Percentiles rank a stretch among this genome's conserved stretches.
These are phyloP conservation scores for Xylaria sp. DNA, from an alignment of 2,329 filamentous ascomycete genomes.

Conservation along the genomic window DNA sequence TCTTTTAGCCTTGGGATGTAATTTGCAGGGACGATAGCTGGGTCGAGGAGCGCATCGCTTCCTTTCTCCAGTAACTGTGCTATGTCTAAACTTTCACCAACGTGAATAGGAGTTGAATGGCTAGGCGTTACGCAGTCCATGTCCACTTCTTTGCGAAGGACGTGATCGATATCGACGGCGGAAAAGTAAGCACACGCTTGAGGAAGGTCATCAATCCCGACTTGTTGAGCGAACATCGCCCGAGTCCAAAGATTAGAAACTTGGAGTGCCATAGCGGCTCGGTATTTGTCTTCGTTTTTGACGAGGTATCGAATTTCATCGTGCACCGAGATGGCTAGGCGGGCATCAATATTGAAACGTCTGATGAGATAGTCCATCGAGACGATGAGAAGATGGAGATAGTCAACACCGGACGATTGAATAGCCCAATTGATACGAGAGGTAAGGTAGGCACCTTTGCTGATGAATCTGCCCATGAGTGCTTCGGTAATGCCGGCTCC, in stretches of 20 bases:
- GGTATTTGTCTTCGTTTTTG: constrained; percentile 84
- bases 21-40: constrained; percentile 63
- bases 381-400: constrained; percentile 91
- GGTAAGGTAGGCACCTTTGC: constrained; percentile 91
- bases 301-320: constrained; percentile 97
- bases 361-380: constrained; percentile 93
- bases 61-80: constrained; percentile 79
- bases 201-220: constrained; percentile 93
- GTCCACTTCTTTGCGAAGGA: constrained; percentile 96
- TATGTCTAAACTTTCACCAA: constrained; percentile 90
- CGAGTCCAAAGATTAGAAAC: constrained; percentile 96
- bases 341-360: constrained; percentile 84
- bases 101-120: constrained; percentile 79
- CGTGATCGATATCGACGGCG: constrained; percentile 92
- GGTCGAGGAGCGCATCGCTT: constrained; percentile 73
- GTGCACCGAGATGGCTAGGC: constrained; percentile 92
- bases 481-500: constrained; percentile 97
- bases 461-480: constrained; percentile 86
- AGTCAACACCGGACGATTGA: constrained; percentile 96
- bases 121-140: constrained; percentile 97
- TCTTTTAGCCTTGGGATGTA: constrained; percentile 66
- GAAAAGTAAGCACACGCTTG: constrained; percentile 96
- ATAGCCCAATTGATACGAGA: constrained; percentile 99
- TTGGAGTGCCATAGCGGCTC: constrained; percentile 90
- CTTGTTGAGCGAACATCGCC: constrained; percentile 96